phyloP scores from a whole-genome alignment of 2,329 filamentous ascomycete species.

The Mycosphaerelloides madeirae region DNA sequence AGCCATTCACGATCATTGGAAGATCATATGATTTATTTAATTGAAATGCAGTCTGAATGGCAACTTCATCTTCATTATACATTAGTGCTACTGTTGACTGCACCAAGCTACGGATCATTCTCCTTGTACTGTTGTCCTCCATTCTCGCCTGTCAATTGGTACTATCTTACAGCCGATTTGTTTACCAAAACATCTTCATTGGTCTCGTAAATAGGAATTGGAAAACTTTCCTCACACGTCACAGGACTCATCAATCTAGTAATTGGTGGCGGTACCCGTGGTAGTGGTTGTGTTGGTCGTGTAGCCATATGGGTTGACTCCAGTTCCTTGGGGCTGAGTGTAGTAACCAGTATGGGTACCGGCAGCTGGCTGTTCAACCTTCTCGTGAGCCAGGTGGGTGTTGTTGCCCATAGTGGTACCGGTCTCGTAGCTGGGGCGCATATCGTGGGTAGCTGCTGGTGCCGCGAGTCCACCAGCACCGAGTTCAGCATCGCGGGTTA shows the following conservation, averaged over 20 bases:
- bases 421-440: slow-evolving; percentile 47
- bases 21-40: too few relatives aligned
- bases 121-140: too few relatives aligned
- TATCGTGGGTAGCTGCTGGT: slow-evolving; percentile 28
- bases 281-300: slow-evolving; percentile 28
- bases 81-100: too few relatives aligned
- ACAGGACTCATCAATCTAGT: slow-evolving; percentile 14
- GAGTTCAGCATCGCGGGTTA: slow-evolving; percentile 43
- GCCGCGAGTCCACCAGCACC: slow-evolving; percentile 26
- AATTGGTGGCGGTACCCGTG: slow-evolving; percentile 28
- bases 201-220: too few relatives aligned
- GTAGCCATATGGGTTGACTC: slow-evolving; percentile 37
- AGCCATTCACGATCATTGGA: too few relatives aligned
- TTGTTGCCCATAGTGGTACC: slow-evolving; percentile 44
- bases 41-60: too few relatives aligned
- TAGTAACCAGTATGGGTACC: slow-evolving; percentile 40
- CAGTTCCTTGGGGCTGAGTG: slow-evolving; percentile 41
- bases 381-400: slow-evolving; percentile 27
- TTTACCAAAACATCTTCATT: too few relatives aligned
- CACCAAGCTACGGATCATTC: too few relatives aligned
- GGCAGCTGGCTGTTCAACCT: slow-evolving; percentile 25
- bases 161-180: too few relatives aligned
- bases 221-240: too few relatives aligned
- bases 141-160: too few relatives aligned
- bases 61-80: too few relatives aligned